These are phyloP conservation scores for Zygosaccharomyces pseudobailii DNA, from an alignment of 1,139 yeast genomes.

Conservation along the genomic window DNA sequence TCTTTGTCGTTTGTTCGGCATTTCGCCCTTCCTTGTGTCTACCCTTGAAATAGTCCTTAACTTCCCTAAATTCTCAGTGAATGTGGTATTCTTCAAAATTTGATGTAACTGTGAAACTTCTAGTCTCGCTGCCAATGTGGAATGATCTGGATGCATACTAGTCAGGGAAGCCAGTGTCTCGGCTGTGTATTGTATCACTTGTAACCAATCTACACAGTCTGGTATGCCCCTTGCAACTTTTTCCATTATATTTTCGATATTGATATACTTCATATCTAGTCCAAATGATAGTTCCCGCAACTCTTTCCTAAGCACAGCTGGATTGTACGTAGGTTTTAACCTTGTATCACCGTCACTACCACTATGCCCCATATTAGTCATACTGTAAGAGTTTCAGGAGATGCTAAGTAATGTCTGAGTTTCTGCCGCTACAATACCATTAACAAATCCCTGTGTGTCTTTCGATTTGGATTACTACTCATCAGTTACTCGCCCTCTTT, in stretches of 20 bases:
- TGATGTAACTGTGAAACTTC: constrained; percentile 90
- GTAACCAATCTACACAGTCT: constrained; percentile 79
- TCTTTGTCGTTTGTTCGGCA: constrained; percentile 75
- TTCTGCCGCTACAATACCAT: not conserved
- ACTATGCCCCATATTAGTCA: not conserved
- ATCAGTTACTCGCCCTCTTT: not conserved
- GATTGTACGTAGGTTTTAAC: not conserved
- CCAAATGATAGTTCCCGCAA: constrained; percentile 33
- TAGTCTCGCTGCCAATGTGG: constrained; percentile 89
- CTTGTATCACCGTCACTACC: not conserved
- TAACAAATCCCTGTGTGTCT: not conserved
- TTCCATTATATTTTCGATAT: constrained; percentile 55
- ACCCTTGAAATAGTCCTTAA: constrained; percentile 8
- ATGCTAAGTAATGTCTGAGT: not conserved
- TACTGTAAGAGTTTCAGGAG: not conserved
- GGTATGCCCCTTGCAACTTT: constrained; percentile 54
- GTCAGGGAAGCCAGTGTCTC: constrained; percentile 98
- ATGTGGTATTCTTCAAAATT: constrained; percentile 38
- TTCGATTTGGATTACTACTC: not conserved
- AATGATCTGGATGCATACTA: constrained; percentile 94
- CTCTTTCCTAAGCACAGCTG: constrained; percentile 5
- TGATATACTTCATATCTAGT: constrained; percentile 54
- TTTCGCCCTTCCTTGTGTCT: constrained; percentile 36
- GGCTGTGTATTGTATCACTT: constrained; percentile 84
- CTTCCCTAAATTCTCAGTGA: constrained; percentile 14